A percentile compares a stretch with the other conserved stretches of the same genome.
Evolutionary conservation across 1,284 basidiomycete genomes (phyloP).

Genomic region (Malassezia sp.): DNA sequence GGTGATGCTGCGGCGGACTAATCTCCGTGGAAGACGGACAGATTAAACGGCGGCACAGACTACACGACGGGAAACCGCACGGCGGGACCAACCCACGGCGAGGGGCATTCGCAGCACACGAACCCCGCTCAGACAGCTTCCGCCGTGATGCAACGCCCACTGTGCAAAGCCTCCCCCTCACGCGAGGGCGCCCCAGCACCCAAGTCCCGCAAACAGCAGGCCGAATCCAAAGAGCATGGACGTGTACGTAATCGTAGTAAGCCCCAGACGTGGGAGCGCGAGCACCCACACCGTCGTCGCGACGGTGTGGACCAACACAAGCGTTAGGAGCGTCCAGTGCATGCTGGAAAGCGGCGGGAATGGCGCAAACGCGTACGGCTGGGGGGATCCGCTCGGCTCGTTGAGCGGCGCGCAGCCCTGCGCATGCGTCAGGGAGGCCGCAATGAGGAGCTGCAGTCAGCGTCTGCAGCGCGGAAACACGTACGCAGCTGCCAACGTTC

Average conservation of each 20-base stretch:
- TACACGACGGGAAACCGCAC: no score
- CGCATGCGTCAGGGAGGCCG: constrained; percentile 28
- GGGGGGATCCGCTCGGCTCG: constrained; percentile 11
- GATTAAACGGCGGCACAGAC: no score
- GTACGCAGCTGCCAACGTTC: constrained; percentile 33
- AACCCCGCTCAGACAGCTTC: no score
- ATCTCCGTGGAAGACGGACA: no score
- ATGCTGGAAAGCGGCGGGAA: constrained; percentile 21
- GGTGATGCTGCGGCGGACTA: no score
- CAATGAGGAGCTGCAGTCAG: constrained; percentile 30
- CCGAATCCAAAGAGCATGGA: constrained; percentile 32
- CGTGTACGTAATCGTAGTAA: constrained; percentile 31
- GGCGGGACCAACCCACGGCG: no score
- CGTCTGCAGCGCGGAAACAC: no score
- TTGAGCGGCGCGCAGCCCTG: constrained; percentile 24
- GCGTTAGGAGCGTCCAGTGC: constrained; percentile 18
- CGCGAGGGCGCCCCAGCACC: constrained; percentile 25
- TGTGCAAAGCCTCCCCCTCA: no score
- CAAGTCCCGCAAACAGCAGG: constrained; percentile 28
- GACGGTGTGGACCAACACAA: constrained; percentile 29
- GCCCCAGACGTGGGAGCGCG: constrained; percentile 26
- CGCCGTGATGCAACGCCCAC: no score
- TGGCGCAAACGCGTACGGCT: constrained; percentile 20
- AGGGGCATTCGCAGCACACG: no score
- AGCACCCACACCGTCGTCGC: constrained; percentile 31